phyloP scores from a whole-genome alignment of 148 eudicot species.

The Rhododendron griersonianum region DNA sequence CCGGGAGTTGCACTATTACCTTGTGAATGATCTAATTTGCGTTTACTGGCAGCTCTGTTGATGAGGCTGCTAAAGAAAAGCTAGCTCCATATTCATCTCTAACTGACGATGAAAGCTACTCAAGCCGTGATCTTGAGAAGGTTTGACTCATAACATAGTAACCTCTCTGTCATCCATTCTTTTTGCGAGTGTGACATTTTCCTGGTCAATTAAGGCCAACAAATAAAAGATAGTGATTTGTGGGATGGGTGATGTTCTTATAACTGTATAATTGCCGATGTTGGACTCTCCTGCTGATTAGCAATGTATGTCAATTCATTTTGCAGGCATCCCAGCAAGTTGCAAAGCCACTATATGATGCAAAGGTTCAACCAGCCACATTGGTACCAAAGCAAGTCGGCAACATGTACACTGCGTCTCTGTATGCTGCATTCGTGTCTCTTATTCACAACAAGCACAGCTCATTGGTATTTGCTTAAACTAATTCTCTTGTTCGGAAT shows the following conservation, averaged over 20 bases:
- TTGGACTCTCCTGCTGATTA: slow-evolving; percentile 10
- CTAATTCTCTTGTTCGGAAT: not conserved
- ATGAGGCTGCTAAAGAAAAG: slow-evolving; percentile 76
- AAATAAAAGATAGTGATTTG: not conserved
- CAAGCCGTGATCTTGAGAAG: slow-evolving; percentile 99
- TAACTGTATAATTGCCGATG: not conserved
- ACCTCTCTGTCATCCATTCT: not conserved
- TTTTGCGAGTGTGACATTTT: not conserved
- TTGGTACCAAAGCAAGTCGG: slow-evolving; percentile 94
- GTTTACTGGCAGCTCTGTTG: slow-evolving; percentile 54
- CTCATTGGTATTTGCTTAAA: slow-evolving; percentile 53
- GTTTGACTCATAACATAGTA: slow-evolving; percentile 18
- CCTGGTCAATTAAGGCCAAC: not conserved
- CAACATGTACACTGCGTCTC: slow-evolving; percentile 96
- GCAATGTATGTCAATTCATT: not conserved
- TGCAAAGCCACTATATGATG: slow-evolving; percentile 74
- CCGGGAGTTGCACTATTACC: not conserved
- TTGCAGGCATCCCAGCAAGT: slow-evolving; percentile 73
- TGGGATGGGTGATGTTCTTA: not conserved
- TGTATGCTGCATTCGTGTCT: slow-evolving; percentile 90
- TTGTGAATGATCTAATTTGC: slow-evolving; percentile 2
- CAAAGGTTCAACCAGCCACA: slow-evolving; percentile 78
- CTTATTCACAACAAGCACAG: slow-evolving; percentile 73
- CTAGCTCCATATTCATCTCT: slow-evolving; percentile 70
- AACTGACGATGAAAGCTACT: slow-evolving; percentile 72